Base-by-base conservation (phyloP, 192 early-diverging fungal genomes). In the Coemansia sp. region DNA sequence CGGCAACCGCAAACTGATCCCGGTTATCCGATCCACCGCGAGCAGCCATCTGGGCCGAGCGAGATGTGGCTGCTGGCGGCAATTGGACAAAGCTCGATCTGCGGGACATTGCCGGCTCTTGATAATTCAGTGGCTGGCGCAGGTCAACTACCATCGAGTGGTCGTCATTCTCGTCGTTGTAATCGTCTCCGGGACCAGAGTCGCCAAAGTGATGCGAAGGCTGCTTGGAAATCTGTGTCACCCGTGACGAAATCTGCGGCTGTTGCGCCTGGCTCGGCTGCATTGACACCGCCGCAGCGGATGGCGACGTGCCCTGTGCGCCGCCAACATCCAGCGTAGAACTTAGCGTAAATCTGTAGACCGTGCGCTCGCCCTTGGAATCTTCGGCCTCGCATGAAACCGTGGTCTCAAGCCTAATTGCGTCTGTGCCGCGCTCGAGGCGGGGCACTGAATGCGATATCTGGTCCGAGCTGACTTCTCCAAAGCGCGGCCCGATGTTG, bases 331-430 rank as follows among this genome's bases (percentile, higher is more conserved):
- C 77, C 19, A 80, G 62, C 14, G 77, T 80, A 4, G 77, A 80
- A 47, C 77, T 80, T 5, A 80, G 50, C n/a, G 77, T 80, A 29
- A 80, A 80, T 14, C 77, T 65, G 47, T 80, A 80, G 11, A 80
- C 77, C 4, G 77, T 80, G 28, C 72, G 71, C 52, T 80, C 77
- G 14, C 77, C 77, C 25, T 60, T 80, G 0, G 77, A 67, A 24
- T 80, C 72, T 34, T 80, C 77, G 2, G 72, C 77, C 39, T 80
- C 77, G 52, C 77, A 80, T 19, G 77, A 80, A 0, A 80, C 72
- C 0, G 77, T 80, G 16, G 77, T 80, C 48, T 80, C 77, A 9
- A 80, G 65, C 25, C 77, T 55, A 24, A 80, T 80, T 3, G 77
- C 72, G 47, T 80, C 77, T 3, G 72, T 80, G 16, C 77, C 77